These are phyloP conservation scores for Cylindrodendrum hubeiense DNA, from an alignment of 2,329 filamentous ascomycete genomes.

Conservation along the genomic window DNA sequence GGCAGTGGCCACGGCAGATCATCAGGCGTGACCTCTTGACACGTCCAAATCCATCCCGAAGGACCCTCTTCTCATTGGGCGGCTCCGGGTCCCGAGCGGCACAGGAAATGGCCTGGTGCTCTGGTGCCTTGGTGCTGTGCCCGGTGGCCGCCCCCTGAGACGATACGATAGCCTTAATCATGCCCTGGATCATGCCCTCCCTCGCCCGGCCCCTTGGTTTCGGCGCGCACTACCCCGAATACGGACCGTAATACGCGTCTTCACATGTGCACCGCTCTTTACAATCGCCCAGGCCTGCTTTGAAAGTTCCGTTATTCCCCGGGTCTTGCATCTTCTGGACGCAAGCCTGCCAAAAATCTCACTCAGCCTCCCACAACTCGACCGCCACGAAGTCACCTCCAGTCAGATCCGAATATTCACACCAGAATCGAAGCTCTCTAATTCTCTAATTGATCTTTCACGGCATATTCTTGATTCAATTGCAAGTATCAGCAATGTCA, in stretches of 20 bases:
- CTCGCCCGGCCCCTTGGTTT: not conserved
- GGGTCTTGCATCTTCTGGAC: not conserved
- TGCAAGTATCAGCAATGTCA: not conserved
- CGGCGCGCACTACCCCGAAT: not conserved
- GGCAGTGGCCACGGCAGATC: slow-evolving; percentile 6
- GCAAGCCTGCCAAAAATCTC: not conserved
- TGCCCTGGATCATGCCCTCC: not conserved
- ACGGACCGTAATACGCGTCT: not conserved
- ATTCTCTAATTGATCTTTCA: not conserved
- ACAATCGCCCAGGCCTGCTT: not conserved
- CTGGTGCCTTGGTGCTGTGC: not conserved
- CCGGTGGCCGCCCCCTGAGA: not conserved
- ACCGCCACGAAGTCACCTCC: not conserved
- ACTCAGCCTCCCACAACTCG: not conserved
- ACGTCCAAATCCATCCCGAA: slow-evolving; percentile 8
- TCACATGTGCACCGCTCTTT: not conserved
- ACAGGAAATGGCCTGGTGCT: slow-evolving; percentile 18
- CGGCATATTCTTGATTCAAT: not conserved
- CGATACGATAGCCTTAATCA: not conserved
- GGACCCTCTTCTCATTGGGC: not conserved
- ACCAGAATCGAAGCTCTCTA: not conserved
- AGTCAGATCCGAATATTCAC: not conserved
- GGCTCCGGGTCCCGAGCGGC: not conserved
- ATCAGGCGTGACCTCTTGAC: slow-evolving; percentile 17
- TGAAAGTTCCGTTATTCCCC: not conserved